Base-by-base conservation (phyloP, 805 yeast genomes). In the Cyberlindnera euphorbiae region DNA sequence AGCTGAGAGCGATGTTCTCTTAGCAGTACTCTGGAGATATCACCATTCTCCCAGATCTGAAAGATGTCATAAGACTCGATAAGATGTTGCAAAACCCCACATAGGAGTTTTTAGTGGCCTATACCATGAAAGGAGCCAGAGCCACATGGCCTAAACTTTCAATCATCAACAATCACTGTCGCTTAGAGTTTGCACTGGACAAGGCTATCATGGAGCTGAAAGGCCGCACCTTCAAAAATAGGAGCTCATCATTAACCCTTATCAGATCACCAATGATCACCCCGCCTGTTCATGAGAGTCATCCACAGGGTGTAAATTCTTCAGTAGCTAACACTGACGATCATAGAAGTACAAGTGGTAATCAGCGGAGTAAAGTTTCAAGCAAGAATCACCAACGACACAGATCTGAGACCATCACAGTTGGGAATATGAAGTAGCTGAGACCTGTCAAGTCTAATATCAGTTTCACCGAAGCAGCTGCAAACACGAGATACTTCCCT, bases 121-220 rank as follows among this genome's bases (percentile, higher is more conserved):
- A 84, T 40, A 73, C 82, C 3, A 68, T 78, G 26, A 71, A 94
- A 44, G 98, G 97, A 1, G 93, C 95, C 1, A 66, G 85, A 39
- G 90, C 96, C 0, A 81, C 96, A 0, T 90, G 97, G 97, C 95
- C 96, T 0, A 85, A 86, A 52, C 59, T 93, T 5, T 76, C 95
- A 2, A 70, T 89, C 29, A 86, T 90, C 31, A 73, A 80, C 47
- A 90, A 93, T 56, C 96, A 87, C 53, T 88, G 96, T 59, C 79
- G 93, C 0, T 76, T 88, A 22, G 98, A 90, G 53, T 81, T 90
- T 58, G 82, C 88, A 0, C 64, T 90, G 27, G 97, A 90, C 58
- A 73, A 71, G 40, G 82, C 93, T 8, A 87, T 93, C 8, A 68
- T 79, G n/a, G 53, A 60, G 8, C 57, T 88, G 36, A 69, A 87